A percentile compares a stretch with the other conserved stretches of the same genome.
Evolutionary conservation across 2,329 filamentous ascomycete species (phyloP).

Genomic region (Escovopsis weberi): DNA sequence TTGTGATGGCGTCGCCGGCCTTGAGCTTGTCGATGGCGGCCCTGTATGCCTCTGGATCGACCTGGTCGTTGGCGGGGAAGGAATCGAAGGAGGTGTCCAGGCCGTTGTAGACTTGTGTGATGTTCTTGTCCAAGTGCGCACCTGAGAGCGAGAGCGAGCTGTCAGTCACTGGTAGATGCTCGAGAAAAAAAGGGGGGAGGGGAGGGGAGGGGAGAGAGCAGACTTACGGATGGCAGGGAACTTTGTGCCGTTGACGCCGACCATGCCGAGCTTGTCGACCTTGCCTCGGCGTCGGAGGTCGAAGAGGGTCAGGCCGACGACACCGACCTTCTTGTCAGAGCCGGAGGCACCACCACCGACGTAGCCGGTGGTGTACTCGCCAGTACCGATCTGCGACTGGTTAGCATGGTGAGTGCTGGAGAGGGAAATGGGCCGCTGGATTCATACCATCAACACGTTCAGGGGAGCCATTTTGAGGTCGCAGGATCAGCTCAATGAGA

Average conservation of each 20-base stretch:
- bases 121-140: conserved; percentile 76
- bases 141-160: conserved; percentile 28
- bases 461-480: conserved; percentile 37
- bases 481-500: neutral
- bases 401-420: neutral
- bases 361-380: conserved; percentile 94
- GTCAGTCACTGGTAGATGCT: no score
- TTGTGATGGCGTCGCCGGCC: conserved; percentile 78
- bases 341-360: conserved; percentile 70
- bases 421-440: neutral
- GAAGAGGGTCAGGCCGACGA: conserved; percentile 80
- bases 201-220: neutral
- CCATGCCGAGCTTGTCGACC: conserved; percentile 76
- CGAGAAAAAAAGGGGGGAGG: no score
- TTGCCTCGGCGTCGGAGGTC: conserved; percentile 80
- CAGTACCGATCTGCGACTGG: conserved; percentile 57
- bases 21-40: conserved; percentile 69
- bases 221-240: conserved; percentile 76
- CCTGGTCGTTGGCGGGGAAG: conserved; percentile 58
- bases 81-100: conserved; percentile 78
- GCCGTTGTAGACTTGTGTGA: conserved; percentile 73
- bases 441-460: conserved; percentile 52
- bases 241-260: conserved; percentile 75
- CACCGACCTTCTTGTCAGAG: conserved; percentile 92
- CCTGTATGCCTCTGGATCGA: conserved; percentile 76